Percentiles rank a stretch among this genome's conserved stretches.
Evolutionary conservation across 495 filamentous ascomycete species (phyloP).

Genomic region (Patellaria atrata): DNA sequence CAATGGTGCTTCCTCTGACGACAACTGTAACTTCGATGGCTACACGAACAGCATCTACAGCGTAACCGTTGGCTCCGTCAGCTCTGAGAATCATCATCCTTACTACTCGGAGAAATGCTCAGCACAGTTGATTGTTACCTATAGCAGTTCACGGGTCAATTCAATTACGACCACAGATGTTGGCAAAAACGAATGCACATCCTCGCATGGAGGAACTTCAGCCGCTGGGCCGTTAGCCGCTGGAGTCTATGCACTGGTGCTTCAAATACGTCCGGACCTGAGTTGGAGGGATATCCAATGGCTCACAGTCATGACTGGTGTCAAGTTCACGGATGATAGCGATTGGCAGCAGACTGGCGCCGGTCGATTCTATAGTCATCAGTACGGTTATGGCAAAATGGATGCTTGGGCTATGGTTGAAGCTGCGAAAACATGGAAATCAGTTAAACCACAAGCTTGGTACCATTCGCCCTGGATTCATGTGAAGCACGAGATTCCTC

Average conservation of each 20-base stretch:
- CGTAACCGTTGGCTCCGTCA: constrained; percentile 89
- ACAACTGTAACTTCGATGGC: constrained; percentile 98
- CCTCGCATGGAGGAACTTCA: constrained; percentile 82
- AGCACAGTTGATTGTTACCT: constrained; percentile 86
- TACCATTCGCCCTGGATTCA: constrained; percentile 84
- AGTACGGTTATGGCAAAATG: constrained; percentile 88
- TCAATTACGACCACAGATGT: constrained; percentile 95
- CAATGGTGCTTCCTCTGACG: constrained; percentile 73
- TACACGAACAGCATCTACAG: constrained; percentile 99
- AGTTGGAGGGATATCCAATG: constrained; percentile 94
- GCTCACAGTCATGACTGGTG: constrained; percentile 67
- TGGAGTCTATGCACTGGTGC: constrained; percentile 82
- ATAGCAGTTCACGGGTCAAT: constrained; percentile 80
- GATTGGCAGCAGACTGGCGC: constrained; percentile 70
- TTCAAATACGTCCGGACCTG: constrained; percentile 73
- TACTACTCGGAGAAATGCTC: constrained; percentile 95
- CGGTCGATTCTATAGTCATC: constrained; percentile 81
- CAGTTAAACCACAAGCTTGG: constrained; percentile 97
- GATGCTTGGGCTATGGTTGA: constrained; percentile 80
- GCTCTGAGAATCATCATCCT: constrained; percentile 69
- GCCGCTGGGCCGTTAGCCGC: constrained; percentile 87
- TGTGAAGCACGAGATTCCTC: constrained; percentile 71
- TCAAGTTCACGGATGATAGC: constrained; percentile 58
- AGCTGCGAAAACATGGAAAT: constrained; percentile 67
- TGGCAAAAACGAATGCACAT: constrained; percentile 62